Evolutionary conservation across 2,329 filamentous ascomycete genomes (phyloP).

Genomic region (Talaromyces albobiverticillius): DNA sequence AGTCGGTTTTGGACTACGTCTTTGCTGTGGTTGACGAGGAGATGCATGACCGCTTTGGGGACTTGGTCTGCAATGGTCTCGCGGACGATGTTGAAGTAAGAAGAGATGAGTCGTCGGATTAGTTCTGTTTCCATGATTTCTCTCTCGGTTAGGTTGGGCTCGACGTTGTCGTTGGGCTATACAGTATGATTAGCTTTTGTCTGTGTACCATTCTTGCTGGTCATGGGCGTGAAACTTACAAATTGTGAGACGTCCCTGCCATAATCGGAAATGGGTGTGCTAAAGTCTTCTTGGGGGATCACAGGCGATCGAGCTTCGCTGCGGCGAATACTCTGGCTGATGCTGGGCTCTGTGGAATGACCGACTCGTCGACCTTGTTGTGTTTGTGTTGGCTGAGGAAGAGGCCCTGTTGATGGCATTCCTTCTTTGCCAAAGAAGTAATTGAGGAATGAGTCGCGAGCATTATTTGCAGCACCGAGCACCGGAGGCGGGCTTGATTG

Average conservation of each 20-base stretch:
- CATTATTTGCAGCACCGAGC: conserved; percentile 60
- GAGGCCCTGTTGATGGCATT: conserved; percentile 45
- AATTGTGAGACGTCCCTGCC: conserved; percentile 43
- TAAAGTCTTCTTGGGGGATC: conserved; percentile 45
- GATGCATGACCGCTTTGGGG: conserved; percentile 97
- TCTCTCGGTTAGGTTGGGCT: conserved; percentile 88
- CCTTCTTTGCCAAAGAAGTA: conserved; percentile 98
- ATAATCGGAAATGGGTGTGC: conserved; percentile 33
- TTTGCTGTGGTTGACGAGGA: conserved; percentile 97
- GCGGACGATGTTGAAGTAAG: conserved; percentile 98
- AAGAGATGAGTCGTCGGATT: conserved; percentile 92
- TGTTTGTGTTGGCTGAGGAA: conserved; percentile 38
- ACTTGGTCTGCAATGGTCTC: conserved; percentile 99
- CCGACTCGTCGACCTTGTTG: conserved; percentile 64
- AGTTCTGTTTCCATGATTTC: conserved; percentile 97
- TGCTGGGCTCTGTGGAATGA: conserved; percentile 74
- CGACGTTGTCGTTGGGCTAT: conserved; percentile 51
- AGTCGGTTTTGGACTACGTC: conserved; percentile 96
- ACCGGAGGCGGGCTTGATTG: conserved; percentile 62
- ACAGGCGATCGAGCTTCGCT: conserved; percentile 49
- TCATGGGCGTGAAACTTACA: conserved; percentile 39
- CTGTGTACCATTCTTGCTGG: background rate
- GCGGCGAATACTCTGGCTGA: conserved; percentile 77
- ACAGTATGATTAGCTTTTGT: conserved; percentile 2
- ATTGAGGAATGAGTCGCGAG: conserved; percentile 89